Evolutionary conservation across 2,329 filamentous ascomycete genomes (phyloP).

Genomic region (Fusarium circinatum): DNA sequence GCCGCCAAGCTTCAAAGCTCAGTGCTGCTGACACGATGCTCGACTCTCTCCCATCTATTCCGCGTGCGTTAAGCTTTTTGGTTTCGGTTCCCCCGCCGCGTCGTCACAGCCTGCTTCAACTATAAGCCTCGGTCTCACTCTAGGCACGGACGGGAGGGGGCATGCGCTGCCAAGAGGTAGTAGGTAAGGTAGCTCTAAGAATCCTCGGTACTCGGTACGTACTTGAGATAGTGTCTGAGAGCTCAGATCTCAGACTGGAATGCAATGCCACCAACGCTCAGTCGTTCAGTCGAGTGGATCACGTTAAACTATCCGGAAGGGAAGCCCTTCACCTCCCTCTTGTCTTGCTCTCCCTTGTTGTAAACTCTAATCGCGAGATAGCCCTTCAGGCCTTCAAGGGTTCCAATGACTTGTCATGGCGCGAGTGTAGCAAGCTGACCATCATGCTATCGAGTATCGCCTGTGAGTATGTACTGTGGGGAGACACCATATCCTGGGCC

Average conservation of each 20-base stretch:
- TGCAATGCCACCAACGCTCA: background rate
- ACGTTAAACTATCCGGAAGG: background rate
- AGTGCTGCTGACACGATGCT: background rate
- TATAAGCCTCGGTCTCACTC: background rate
- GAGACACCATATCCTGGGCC: background rate
- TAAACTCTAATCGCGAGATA: background rate
- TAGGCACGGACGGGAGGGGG: background rate
- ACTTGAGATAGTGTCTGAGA: constrained; percentile 6
- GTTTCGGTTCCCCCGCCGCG: background rate
- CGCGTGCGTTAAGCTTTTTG: background rate
- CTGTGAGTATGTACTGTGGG: background rate
- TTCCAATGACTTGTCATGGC: background rate
- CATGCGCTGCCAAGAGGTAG: background rate
- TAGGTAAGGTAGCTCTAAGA: background rate
- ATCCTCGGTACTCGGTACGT: constrained; percentile 19
- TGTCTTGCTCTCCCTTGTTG: constrained; percentile 6
- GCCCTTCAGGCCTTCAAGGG: background rate
- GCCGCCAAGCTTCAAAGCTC: background rate
- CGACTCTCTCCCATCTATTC: background rate
- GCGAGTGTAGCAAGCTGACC: background rate
- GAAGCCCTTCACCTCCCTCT: background rate
- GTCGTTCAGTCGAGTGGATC: background rate
- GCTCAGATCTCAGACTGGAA: constrained; percentile 15
- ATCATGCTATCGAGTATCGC: background rate
- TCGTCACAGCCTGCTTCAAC: background rate